Percentiles rank a stretch among this genome's conserved stretches.
Conservation (phyloP, 495 filamentous ascomycete genomes). For the Neurospora sp. region DNA sequence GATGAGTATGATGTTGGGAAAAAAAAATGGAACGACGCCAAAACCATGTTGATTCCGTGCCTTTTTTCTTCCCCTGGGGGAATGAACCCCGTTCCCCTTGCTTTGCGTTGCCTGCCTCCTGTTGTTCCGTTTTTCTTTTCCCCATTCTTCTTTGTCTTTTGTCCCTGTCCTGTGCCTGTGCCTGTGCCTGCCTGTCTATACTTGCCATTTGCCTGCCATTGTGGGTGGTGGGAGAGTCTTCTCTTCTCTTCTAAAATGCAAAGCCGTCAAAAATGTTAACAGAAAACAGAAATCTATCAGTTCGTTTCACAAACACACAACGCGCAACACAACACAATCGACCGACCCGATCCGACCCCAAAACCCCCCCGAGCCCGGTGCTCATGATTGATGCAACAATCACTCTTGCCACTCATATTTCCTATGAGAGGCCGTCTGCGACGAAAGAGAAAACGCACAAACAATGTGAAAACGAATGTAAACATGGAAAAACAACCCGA, state of each 20-base stretch:
- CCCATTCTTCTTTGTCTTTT: background rate
- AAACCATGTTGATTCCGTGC: background rate
- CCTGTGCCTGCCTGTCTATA: background rate
- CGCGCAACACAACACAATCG: slow-evolving; percentile 7
- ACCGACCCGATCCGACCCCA: background rate
- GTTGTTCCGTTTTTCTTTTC: background rate
- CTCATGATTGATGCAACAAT: background rate
- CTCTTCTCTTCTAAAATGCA: background rate
- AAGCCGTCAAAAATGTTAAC: slow-evolving; percentile 1
- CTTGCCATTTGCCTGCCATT: background rate
- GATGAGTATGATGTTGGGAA: background rate
- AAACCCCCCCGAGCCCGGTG: slow-evolving; percentile 1
- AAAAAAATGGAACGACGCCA: background rate
- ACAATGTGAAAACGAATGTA: background rate
- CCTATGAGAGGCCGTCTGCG: background rate
- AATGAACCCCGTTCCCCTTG: background rate
- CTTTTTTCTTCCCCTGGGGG: background rate
- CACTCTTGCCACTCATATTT: background rate
- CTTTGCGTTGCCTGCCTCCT: background rate
- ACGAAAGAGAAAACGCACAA: background rate
- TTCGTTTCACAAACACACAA: slow-evolving; percentile 1
- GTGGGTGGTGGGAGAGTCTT: background rate
- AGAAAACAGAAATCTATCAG: slow-evolving; percentile 2
- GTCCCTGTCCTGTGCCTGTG: background rate
- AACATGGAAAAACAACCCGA: slow-evolving; percentile 12